Conservation (phyloP, 352 stramenopile genomes). For the Globisporangium heterothallicum region DNA sequence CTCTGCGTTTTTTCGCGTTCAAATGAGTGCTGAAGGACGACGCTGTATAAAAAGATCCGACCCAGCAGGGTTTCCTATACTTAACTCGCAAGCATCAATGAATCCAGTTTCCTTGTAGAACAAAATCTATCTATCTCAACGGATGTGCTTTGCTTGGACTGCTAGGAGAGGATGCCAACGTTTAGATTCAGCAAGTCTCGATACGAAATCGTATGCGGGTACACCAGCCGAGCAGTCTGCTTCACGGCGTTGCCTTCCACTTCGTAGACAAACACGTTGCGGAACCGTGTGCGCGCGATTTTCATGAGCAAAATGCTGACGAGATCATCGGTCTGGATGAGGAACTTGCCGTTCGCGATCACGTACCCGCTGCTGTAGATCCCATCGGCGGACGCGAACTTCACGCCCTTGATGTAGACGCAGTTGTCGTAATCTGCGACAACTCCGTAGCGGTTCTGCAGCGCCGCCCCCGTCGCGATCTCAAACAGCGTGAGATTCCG, state of each 20-base stretch:
- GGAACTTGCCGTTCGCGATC: slow-evolving; percentile 13
- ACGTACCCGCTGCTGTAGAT: slow-evolving; percentile 14
- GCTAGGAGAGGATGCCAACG: background rate
- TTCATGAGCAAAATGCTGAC: slow-evolving; percentile 10
- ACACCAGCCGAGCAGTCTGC: slow-evolving; percentile 3
- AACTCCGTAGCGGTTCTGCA: slow-evolving; percentile 3
- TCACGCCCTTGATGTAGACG: slow-evolving; percentile 8
- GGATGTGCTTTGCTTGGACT: too few species aligned
- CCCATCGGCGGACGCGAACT: slow-evolving; percentile 14
- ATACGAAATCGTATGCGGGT: slow-evolving; percentile 1
- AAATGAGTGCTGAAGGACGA: too few species aligned
- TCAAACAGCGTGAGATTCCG: slow-evolving; percentile 8
- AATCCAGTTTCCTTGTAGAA: too few species aligned
- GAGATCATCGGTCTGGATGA: slow-evolving; percentile 13
- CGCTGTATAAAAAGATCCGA: too few species aligned
- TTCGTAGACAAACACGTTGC: slow-evolving; percentile 1
- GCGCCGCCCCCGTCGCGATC: background rate
- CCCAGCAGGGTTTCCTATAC: too few species aligned
- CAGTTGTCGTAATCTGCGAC: slow-evolving; percentile 5
- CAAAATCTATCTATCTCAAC: too few species aligned
- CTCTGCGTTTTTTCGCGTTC: too few species aligned
- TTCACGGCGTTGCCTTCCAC: slow-evolving; percentile 3
- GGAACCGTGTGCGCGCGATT: background rate
- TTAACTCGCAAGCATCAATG: too few species aligned
- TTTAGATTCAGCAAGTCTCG: background rate